Conservation (phyloP, 1,284 basidiomycete species). For the Apiotrichum gamsii region DNA sequence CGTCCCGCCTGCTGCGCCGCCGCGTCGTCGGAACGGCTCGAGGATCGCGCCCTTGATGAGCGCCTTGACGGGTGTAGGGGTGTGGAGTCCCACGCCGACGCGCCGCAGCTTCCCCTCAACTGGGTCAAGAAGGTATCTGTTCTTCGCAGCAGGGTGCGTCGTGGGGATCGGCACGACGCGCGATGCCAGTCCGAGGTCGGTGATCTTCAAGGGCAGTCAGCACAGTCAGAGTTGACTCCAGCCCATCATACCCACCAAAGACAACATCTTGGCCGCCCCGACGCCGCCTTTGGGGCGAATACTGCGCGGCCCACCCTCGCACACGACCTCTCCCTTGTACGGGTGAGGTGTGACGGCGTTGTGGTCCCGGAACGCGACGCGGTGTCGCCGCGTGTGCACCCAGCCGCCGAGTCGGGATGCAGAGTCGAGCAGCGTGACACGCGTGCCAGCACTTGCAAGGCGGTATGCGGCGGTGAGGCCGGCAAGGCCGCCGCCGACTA, state of each 20-base stretch:
- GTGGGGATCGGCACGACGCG: slow-evolving; percentile 34
- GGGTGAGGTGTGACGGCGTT: slow-evolving; percentile 8
- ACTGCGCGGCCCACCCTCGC: slow-evolving; percentile 79
- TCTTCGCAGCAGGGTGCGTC: slow-evolving; percentile 39
- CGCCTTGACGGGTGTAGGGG: not conserved
- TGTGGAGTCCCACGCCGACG: slow-evolving; percentile 4
- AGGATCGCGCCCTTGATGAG: slow-evolving; percentile 55
- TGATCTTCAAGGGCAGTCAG: slow-evolving; percentile 15
- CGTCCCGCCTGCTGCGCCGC: slow-evolving; percentile 1
- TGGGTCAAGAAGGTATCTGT: slow-evolving; percentile 37
- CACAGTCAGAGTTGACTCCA: no score
- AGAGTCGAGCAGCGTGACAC: slow-evolving; percentile 8
- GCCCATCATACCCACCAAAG: slow-evolving; percentile 58
- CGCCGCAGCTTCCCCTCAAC: not conserved
- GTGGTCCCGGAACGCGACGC: slow-evolving; percentile 28
- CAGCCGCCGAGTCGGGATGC: slow-evolving; percentile 60
- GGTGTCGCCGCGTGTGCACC: slow-evolving; percentile 61
- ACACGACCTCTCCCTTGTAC: slow-evolving; percentile 51
- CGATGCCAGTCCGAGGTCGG: slow-evolving; percentile 21
- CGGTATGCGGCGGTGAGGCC: slow-evolving; percentile 43
- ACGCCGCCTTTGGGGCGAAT: slow-evolving; percentile 65
- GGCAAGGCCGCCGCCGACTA: slow-evolving; percentile 44
- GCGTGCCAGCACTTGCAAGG: slow-evolving; percentile 16
- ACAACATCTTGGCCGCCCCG: slow-evolving; percentile 55
- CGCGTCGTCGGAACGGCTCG: slow-evolving; percentile 55